Evolutionary conservation across 148 eudicot genomes (phyloP), one percentile per base, ranked within the genome.

Genomic region (Fallopia convolvulus): DNA sequence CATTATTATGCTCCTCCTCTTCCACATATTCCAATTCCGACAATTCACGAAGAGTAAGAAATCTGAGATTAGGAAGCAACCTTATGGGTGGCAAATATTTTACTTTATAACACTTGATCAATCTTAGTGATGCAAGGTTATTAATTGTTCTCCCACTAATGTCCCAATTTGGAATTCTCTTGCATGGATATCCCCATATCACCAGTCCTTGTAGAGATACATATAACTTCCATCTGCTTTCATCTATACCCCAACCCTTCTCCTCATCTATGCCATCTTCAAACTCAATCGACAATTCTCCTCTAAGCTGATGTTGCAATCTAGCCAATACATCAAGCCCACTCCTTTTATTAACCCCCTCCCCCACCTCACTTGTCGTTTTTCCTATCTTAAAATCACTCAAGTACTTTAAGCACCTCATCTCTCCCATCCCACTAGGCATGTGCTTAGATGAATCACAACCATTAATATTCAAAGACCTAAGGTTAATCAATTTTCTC

Each of bases 381-480:
- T n/a, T n/a, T 4, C 12, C 63, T 7, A 58, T 12, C 65, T 58
- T 58, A 9, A 58, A 58, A 58, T 23, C 12, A 56, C 70, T 58
- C 13, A 75, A 32, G 33, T 55, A 33, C 13, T 44, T 60, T 12
- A 81, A 80, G 44, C 42, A 9, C 32, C 71, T 74, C 39, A 81
- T 11, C 15, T 14, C 71, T 8, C 46, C 81, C 23, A 77, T 17
- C 20, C 77, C 79, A 0, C 47, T 8, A 23, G 81, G 79, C 81
- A 82, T 65, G 50, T 17, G 8, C n/a, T 3, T 42, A 58, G 80
- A 10, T 1, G 33, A 33, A 40, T 60, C 72, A 33, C 82, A 82
- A 10, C 66, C 42, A 3, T 14, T 49, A 33, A 74, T 42, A 63
- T 79, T 76, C 13, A 79, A 73, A 70, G 60, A 75, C 76, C 81